Evolutionary conservation across 140 eudicot species (phyloP), one percentile per base, ranked within the genome.

Genomic region (Cichorium intybus): DNA sequence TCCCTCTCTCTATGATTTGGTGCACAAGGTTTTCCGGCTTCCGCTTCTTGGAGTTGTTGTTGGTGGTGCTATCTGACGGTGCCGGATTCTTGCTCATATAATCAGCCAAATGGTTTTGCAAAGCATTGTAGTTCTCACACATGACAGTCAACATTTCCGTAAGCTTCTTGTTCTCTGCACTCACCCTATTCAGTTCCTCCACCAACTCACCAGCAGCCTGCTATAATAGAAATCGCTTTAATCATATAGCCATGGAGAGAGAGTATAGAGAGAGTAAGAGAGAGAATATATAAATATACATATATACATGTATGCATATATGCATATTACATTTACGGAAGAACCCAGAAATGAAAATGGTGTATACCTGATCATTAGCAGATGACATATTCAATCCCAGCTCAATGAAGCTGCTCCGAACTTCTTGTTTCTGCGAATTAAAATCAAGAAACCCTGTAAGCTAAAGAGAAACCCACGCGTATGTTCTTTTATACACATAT

Each of bases 121-220:
- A 70, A 28, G 77, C 81, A 62, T 69, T 88, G 78, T 88, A 88
- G 51, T 85, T 88, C 78, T 88, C 94, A 60, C 94, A 88, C 81
- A 85, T 70, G 21, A 82, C 80, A 20, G 94, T 80, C 20, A 88
- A 52, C 70, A 75, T 74, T 52, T 88, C 95, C 0, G 95, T 79
- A 6, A 88, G 77, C 75, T 80, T 85, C 85, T 85, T 88, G 87
- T 88, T 88, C 50, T 88, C 96, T 10, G 80, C 82, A 72, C 70
- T 80, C 77, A 88, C 80, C 60, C 94, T 69, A 26, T 80, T 85
- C 75, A 88, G 50, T 67, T 88, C 95, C 80, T 85, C 96, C 11
- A 82, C 65, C 56, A 88, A 77, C 27, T 65, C 79, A 18, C 70
- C 67, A 7, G 78, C 66, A 20, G 70, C 75, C 78, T 77, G 82